Conservation (phyloP, 352 stramenopile species). For the Pythium plurisporium region DNA sequence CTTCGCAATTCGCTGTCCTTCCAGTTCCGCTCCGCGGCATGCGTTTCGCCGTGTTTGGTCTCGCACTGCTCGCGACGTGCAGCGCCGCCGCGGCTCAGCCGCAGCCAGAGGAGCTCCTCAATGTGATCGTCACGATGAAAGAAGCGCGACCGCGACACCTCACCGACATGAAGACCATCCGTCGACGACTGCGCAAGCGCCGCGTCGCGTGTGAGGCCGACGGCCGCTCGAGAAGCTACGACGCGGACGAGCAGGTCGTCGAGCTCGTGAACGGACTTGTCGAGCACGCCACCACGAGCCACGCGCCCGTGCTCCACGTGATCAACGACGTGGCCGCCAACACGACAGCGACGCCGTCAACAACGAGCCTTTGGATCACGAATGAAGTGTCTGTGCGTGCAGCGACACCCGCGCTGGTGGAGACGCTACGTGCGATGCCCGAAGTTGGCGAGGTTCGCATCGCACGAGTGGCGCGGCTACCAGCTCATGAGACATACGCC, state of each 20-base stretch:
- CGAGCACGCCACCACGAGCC: slow-evolving; percentile 25
- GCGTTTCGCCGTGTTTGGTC: background rate
- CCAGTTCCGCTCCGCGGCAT: background rate
- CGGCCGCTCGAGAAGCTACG: background rate
- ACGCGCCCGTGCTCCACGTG: slow-evolving; percentile 26
- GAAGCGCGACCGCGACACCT: slow-evolving; percentile 22
- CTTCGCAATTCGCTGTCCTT: background rate
- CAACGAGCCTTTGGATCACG: slow-evolving; percentile 48
- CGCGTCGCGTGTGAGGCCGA: slow-evolving; percentile 14
- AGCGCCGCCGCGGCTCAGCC: background rate
- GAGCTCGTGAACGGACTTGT: slow-evolving; percentile 28
- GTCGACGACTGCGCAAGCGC: slow-evolving; percentile 11
- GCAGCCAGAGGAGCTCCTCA: slow-evolving; percentile 5
- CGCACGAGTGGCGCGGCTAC: slow-evolving; percentile 11
- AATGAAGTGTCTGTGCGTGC: slow-evolving; percentile 38
- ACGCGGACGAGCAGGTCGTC: slow-evolving; percentile 20
- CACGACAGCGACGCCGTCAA: slow-evolving; percentile 1
- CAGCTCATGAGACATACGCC: background rate
- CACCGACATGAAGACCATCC: slow-evolving; percentile 13
- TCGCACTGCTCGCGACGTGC: background rate
- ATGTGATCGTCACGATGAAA: slow-evolving; percentile 34
- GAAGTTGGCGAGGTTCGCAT: slow-evolving; percentile 20
- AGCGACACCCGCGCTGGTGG: slow-evolving; percentile 30
- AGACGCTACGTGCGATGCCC: slow-evolving; percentile 27
- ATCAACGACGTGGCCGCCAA: slow-evolving; percentile 11